A percentile compares a stretch with the other conserved stretches of the same genome.
These are phyloP conservation scores for Corallochytrium limacisporum DNA, from an alignment of 78 protist species.

Conservation along the genomic window DNA sequence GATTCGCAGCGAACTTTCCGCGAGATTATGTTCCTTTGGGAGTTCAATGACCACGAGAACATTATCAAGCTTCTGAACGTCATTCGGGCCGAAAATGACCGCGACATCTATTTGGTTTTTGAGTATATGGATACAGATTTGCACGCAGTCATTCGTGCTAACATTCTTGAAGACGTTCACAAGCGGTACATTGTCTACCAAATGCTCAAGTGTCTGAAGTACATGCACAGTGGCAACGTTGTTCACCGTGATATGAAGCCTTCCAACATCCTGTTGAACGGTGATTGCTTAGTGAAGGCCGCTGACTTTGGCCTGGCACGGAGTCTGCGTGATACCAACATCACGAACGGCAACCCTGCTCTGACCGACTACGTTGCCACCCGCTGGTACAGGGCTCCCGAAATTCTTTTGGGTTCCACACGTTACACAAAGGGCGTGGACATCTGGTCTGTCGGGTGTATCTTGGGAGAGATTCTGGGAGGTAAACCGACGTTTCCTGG, in stretches of 20 bases:
- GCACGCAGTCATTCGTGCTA: slow-evolving; percentile 92
- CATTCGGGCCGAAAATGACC: slow-evolving; percentile 85
- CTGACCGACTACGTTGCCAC: slow-evolving; percentile 98
- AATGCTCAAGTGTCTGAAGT: slow-evolving; percentile 76
- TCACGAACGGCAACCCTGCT: slow-evolving; percentile 60
- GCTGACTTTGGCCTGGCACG: slow-evolving; percentile 95
- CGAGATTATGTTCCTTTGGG: slow-evolving; percentile 89
- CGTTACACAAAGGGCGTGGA: too few species aligned
- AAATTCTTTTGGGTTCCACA: slow-evolving; percentile 67
- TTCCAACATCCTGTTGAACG: slow-evolving; percentile 82
- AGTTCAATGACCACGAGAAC: slow-evolving; percentile 73
- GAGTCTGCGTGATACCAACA: slow-evolving; percentile 3
- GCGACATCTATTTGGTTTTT: slow-evolving; percentile 91
- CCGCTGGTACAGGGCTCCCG: slow-evolving; percentile 91
- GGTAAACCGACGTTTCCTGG: slow-evolving; percentile 96
- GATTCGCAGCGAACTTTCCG: slow-evolving; percentile 98
- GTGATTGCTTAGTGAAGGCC: slow-evolving; percentile 81
- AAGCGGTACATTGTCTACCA: slow-evolving; percentile 84
- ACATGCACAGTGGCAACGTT: slow-evolving; percentile 77
- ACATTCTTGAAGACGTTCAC: slow-evolving; percentile 89
- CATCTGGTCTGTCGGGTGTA: slow-evolving; percentile 89
- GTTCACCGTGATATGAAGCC: slow-evolving; percentile 93
- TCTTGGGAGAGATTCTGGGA: slow-evolving; percentile 85
- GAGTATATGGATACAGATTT: slow-evolving; percentile 91
- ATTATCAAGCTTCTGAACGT: slow-evolving; percentile 73